Conservation (phyloP, 176 grass and related monocot genomes). For the Aechmea fasciata region DNA sequence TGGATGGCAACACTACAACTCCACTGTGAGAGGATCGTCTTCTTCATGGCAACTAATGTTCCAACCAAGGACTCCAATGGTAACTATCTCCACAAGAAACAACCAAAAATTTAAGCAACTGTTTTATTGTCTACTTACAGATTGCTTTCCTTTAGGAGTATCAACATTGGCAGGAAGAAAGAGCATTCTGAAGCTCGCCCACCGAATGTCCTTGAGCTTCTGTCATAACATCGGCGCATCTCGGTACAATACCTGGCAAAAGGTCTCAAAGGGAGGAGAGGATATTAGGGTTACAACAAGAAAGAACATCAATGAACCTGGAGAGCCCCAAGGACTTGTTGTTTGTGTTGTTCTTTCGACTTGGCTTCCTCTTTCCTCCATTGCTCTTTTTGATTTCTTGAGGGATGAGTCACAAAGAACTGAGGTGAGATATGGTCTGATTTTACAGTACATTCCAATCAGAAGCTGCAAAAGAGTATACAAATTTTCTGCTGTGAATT, state of each 20-base stretch:
- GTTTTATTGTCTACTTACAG: not conserved
- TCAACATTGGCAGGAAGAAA: slow-evolving; percentile 54
- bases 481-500: slow-evolving; percentile 5
- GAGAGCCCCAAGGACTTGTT: slow-evolving; percentile 64
- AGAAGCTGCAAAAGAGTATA: not conserved
- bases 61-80: slow-evolving; percentile 54
- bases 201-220: slow-evolving; percentile 56
- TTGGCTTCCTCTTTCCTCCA: slow-evolving; percentile 47
- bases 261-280: slow-evolving; percentile 21
- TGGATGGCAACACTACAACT: slow-evolving; percentile 62
- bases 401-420: slow-evolving; percentile 45
- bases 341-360: slow-evolving; percentile 44
- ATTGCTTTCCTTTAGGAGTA: slow-evolving; percentile 36
- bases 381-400: slow-evolving; percentile 41
- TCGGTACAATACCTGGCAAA: slow-evolving; percentile 32
- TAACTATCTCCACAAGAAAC: not conserved
- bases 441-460: not conserved
- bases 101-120: slow-evolving; percentile 1
- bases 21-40: slow-evolving; percentile 69
- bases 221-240: slow-evolving; percentile 37
- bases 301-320: slow-evolving; percentile 38
- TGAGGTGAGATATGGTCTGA: slow-evolving; percentile 19
- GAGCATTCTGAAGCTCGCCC: slow-evolving; percentile 71
- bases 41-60: slow-evolving; percentile 75
- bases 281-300: slow-evolving; percentile 38